Conservation (phyloP, 352 stramenopile species). For the Lagenidium sp. region DNA sequence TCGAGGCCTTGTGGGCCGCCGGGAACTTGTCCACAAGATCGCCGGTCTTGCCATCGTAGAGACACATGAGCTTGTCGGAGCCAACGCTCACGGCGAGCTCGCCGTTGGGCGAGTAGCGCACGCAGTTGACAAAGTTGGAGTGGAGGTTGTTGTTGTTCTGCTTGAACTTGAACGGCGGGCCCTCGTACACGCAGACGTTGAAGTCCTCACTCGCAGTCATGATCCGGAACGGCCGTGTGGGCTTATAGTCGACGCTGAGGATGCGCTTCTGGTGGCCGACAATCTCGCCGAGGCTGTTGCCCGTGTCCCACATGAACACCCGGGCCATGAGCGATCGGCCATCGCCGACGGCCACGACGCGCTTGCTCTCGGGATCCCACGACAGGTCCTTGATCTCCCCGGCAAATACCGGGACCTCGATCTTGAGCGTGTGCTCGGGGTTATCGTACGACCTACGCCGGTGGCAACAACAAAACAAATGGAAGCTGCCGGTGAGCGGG, state of each 20-base stretch:
- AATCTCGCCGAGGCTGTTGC: slow-evolving; percentile 93
- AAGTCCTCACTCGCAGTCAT: slow-evolving; percentile 95
- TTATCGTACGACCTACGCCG: slow-evolving; percentile 88
- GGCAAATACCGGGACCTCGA: slow-evolving; percentile 87
- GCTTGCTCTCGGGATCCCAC: slow-evolving; percentile 95
- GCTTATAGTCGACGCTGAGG: slow-evolving; percentile 90
- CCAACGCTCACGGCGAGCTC: slow-evolving; percentile 87
- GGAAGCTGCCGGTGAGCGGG: not conserved
- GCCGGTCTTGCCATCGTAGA: slow-evolving; percentile 93
- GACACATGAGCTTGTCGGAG: slow-evolving; percentile 92
- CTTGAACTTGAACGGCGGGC: slow-evolving; percentile 95
- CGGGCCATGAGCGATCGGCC: slow-evolving; percentile 67
- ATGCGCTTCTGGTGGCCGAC: slow-evolving; percentile 92
- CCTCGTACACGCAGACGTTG: slow-evolving; percentile 92
- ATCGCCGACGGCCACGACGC: slow-evolving; percentile 87
- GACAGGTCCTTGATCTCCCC: slow-evolving; percentile 91
- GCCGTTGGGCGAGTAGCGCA: slow-evolving; percentile 91
- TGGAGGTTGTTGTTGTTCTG: slow-evolving; percentile 90
- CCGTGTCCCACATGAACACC: slow-evolving; percentile 97
- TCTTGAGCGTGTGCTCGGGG: slow-evolving; percentile 93
- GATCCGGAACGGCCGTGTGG: slow-evolving; percentile 91
- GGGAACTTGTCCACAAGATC: slow-evolving; percentile 79
- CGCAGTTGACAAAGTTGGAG: slow-evolving; percentile 94
- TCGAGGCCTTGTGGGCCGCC: slow-evolving; percentile 82
- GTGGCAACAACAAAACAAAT: no score